Base-by-base conservation (phyloP, 176 grass and related monocot genomes). In the Avena atlantica region DNA sequence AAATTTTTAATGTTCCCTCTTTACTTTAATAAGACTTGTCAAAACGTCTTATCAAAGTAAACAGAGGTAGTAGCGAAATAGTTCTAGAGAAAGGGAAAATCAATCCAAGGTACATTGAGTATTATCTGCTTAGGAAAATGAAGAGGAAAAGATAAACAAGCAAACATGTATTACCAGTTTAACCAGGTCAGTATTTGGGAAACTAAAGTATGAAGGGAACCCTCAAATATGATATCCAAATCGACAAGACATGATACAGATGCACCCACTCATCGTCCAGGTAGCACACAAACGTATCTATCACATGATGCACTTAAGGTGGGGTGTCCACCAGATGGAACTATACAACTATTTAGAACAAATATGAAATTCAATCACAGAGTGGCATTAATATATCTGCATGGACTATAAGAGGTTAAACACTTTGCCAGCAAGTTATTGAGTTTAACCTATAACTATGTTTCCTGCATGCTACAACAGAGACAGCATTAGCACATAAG, bases 31-130 rank as follows among this genome's bases (percentile, higher is more conserved):
- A 34, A 34, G 6, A 6, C 40, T 42, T 42, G 40, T 7, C 40
- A 42, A 42, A 42, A 42, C 40, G 40, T 42, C 40, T 42, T 42
- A 42, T 42, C 7, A 42, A 42, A 42, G 40, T 42, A 6, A 42
- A 42, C 40, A 42, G 40, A 42, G 40, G 40, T 42, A 42, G 40
- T 20, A 34, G 60, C 5, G 70, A 74, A 80, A 50, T 31, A 50
- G 44, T 66, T 81, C 44, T 50, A 17, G 23, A 66, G 44, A 81
- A 78, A 81, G 24, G 78, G 40, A 50, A 81, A 81, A 81, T 31
- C 24, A 81, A 66, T 50, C 9, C 4, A 19, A 81, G 44, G 15
- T 2, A 81, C 48, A 81, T 13, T 66, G 42, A 49, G 58, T 13
- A 47, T 9, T 47, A 25, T 42, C 36, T 63, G 19, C 58, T 25